Conservation (phyloP, 306 rosid species). For the Rosa lucieae region DNA sequence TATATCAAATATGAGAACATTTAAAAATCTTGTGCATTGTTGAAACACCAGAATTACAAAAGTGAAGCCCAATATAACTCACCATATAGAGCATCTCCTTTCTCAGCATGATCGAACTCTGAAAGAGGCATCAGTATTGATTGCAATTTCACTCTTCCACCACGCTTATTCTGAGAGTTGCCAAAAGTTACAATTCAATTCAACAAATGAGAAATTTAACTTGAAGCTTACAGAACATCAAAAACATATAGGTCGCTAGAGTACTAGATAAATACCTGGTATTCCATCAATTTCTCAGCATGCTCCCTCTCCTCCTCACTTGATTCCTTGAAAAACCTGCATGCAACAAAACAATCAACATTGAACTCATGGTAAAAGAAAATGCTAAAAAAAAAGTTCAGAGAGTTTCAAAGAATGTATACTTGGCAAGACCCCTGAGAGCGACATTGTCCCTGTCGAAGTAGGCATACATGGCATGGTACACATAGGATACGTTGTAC, state of each 20-base stretch:
- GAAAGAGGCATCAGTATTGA: constrained; percentile 44
- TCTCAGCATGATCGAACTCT: constrained; percentile 38
- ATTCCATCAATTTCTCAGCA: constrained; percentile 92
- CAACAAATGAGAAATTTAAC: neutral
- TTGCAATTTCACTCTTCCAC: constrained; percentile 85
- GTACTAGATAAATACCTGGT: constrained; percentile 54
- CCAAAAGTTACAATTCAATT: constrained; percentile 5
- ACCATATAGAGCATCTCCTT: constrained; percentile 42
- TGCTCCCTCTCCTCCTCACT: constrained; percentile 92
- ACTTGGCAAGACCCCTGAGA: constrained; percentile 88
- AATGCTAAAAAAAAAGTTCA: neutral
- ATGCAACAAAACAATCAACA: neutral
- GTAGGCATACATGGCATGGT: constrained; percentile 94
- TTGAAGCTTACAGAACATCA: neutral
- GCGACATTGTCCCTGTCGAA: constrained; percentile 97
- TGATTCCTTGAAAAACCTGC: constrained; percentile 85
- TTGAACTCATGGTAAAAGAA: neutral
- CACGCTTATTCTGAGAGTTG: constrained; percentile 65
- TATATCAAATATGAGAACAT: neutral
- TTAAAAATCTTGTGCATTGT: neutral
- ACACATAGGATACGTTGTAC: constrained; percentile 88
- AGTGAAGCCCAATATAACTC: neutral
- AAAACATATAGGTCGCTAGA: neutral
- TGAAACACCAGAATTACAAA: neutral
- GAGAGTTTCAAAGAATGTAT: neutral